phyloP scores from a whole-genome alignment of 805 yeast genomes.

The Yamadazyma philogaea region DNA sequence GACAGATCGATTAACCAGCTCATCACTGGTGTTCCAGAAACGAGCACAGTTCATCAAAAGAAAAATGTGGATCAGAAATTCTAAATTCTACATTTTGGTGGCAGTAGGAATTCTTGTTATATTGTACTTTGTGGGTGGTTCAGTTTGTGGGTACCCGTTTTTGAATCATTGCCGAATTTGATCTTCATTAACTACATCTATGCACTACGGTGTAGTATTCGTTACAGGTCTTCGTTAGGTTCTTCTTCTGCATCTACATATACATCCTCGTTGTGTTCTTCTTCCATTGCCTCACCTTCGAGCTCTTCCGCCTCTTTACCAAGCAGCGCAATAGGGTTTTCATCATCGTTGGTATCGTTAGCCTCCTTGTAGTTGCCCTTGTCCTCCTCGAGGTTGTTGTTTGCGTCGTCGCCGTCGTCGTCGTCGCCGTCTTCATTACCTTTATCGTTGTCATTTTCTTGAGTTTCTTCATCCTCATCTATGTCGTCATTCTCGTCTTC shows the following conservation, averaged over 20 bases:
- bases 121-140: constrained; percentile 46
- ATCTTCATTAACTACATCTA: not conserved
- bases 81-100: constrained; percentile 38
- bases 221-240: not conserved
- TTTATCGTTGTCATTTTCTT: constrained; percentile 12
- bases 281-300: constrained; percentile 20
- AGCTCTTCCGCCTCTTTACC: constrained; percentile 34
- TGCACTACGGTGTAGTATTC: not conserved
- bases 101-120: constrained; percentile 23
- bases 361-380: constrained; percentile 9
- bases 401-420: constrained; percentile 8
- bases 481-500: constrained; percentile 8
- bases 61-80: constrained; percentile 67
- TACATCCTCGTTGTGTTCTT: constrained; percentile 11
- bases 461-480: constrained; percentile 11
- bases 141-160: constrained; percentile 54
- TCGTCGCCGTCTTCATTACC: constrained; percentile 2
- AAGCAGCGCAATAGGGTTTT: constrained; percentile 31
- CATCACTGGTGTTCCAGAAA: constrained; percentile 66
- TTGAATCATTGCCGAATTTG: constrained; percentile 36
- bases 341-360: constrained; percentile 14
- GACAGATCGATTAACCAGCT: constrained; percentile 67
- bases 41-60: constrained; percentile 62
- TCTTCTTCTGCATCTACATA: constrained; percentile 11
- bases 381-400: constrained; percentile 4